Evolutionary conservation across 2,329 filamentous ascomycete species (phyloP), one percentile per base, ranked within the genome.

Genomic region (Calonectria pauciramosa): DNA sequence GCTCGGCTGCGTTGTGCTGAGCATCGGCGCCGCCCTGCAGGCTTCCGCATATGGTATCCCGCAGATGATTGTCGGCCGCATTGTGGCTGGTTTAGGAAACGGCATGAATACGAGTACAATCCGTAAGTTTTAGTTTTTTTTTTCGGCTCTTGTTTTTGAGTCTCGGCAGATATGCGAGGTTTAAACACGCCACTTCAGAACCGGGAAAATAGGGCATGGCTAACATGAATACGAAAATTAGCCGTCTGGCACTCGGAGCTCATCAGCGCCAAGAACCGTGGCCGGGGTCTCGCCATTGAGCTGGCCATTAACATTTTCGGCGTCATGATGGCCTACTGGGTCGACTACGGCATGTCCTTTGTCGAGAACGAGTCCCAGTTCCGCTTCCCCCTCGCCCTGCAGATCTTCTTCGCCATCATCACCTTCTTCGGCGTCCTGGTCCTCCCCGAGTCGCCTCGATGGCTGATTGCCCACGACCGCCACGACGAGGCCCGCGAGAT

Each of bases 31-130:
- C 2, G 80, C 85, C 14, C 80, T 89, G 1, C 87, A 89, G 69
- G 84, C 86, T 1, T 82, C 85, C 4, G 82, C 85, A 9, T 86
- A 82, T 65, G 78, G 78, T 6, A 82, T 88, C n/a, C 80, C 84
- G 23, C 84, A 87, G 60, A 83, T 89, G 82, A 86, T 88, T 66
- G 85, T 87, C 13, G 87, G 86, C 0, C 83, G 88, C 2, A 83
- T 89, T 28, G 83, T 89, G 26, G 85, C 85, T 8, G 88, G 88
- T 2, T 67, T 89, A 4, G 88, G 88, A 2, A 88, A 85, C 56
- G 86, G 86, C 7, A 81, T 87, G 81, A 90, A 89, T 66, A 89
- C 89, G 2, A 86, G 88, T 44, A 90, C 88, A 1, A 85, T 85
- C 23, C 84, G 84, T 78, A 75, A 85, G 75, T 34, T 13, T 14